Evolutionary conservation across 148 eudicot genomes (phyloP), one percentile per base, ranked within the genome.

Genomic region (Diospyros kaki): DNA sequence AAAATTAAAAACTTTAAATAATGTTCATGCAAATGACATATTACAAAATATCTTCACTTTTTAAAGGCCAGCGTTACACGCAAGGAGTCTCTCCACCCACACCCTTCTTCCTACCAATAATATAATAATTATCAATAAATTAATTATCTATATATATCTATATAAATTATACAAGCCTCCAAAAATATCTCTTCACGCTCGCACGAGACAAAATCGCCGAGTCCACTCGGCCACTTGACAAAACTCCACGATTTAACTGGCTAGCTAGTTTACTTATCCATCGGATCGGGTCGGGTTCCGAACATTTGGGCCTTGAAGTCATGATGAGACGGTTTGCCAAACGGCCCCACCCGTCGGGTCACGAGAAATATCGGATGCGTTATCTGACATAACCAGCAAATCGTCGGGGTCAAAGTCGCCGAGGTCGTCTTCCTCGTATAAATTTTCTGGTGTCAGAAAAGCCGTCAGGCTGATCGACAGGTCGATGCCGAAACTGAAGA

Each of bases 351-450:
- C 18, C 38, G 13, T 8, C 6, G n/a, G 58, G 42, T 17, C 8
- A 3, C 14, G 2, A 6, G 13, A 1, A 43, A 3, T 7, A 48
- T 7, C 41, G 11, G 3, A 9, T 10, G 28, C 52, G 8, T 52
- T 6, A 43, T 71, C 74, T 44, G 4, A 39, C 72, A 18, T 78
- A 50, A 66, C 76, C 53, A 78, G 72, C 67, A 72, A 78, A 72
- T 72, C 72, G 60, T 73, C 71, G 39, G 58, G 2, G 60, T 78
- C 42, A 9, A 78, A 78, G 2, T 72, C 81, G 38, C 66, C 51
- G 3, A 78, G 58, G 48, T 63, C 60, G 14, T 74, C 76, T 10
- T 74, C 76, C 39, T 51, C 76, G 76, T 40, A 66, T 59, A 72
- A 72, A 48, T 40, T 9, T n/a, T 17, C 71, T 5, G 44, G 5